Percentiles rank a stretch among this genome's conserved stretches.
Evolutionary conservation across 495 filamentous ascomycete genomes (phyloP).

Genomic region (Aspergillus homomorphus): DNA sequence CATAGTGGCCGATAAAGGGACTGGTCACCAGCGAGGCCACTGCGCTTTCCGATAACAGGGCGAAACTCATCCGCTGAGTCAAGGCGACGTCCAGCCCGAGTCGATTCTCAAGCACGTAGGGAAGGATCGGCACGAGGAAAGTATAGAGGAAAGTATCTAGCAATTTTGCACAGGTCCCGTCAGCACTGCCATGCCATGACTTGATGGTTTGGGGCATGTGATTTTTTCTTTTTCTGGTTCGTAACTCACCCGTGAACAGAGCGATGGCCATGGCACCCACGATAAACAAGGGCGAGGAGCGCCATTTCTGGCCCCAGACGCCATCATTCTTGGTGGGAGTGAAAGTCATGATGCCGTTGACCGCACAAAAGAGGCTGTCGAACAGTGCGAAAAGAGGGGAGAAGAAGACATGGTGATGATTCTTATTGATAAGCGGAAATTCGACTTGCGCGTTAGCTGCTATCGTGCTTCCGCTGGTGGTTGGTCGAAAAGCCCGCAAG

Average conservation of each 20-base stretch:
- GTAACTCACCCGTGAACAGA: conserved; percentile 19
- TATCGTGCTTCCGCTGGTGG: neutral
- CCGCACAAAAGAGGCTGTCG: neutral
- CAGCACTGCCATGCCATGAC: no score
- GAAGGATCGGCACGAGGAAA: conserved; percentile 30
- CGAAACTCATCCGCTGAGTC: conserved; percentile 25
- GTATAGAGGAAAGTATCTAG: conserved; percentile 29
- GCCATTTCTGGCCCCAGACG: conserved; percentile 21
- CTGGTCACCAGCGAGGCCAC: conserved; percentile 21
- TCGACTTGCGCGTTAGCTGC: neutral
- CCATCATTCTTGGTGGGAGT: neutral
- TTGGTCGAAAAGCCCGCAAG: neutral
- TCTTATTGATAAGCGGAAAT: neutral
- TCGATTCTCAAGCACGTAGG: conserved; percentile 27
- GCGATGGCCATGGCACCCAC: conserved; percentile 24
- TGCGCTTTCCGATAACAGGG: conserved; percentile 22
- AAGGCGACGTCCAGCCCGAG: conserved; percentile 19
- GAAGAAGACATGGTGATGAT: neutral
- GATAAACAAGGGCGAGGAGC: conserved; percentile 25
- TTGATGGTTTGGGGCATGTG: no score
- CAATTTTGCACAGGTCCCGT: no score
- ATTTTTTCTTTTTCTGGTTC: neutral
- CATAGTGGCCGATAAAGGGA: conserved; percentile 23
- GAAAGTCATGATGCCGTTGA: conserved; percentile 7
- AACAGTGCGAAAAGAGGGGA: neutral